These are phyloP conservation scores for Fusarium aywerte DNA, from an alignment of 2,329 filamentous ascomycete genomes.

Conservation along the genomic window DNA sequence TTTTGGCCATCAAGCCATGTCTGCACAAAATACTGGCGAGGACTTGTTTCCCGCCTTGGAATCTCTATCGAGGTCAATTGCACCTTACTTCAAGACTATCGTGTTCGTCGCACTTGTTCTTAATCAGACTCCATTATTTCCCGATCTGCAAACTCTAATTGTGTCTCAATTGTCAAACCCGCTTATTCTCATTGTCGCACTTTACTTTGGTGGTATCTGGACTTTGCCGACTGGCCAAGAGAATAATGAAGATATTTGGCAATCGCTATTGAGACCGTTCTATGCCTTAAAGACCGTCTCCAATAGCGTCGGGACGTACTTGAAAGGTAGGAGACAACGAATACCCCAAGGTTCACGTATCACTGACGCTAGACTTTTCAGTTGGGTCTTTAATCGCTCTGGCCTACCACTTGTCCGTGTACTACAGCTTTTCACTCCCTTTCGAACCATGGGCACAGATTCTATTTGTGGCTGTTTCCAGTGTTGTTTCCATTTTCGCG, in stretches of 20 bases:
- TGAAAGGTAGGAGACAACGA: background rate
- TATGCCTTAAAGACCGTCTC: constrained; percentile 23
- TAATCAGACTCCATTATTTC: constrained; percentile 20
- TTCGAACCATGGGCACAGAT: constrained; percentile 24
- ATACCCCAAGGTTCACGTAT: accelerated
- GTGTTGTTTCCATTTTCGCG: background rate
- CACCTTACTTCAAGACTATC: constrained; percentile 24
- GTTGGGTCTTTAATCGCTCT: constrained; percentile 21
- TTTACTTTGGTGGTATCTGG: constrained; percentile 24
- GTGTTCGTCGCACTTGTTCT: constrained; percentile 20
- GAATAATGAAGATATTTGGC: background rate
- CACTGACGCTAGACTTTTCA: background rate
- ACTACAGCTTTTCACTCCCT: constrained; percentile 18
- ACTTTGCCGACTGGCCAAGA: constrained; percentile 2
- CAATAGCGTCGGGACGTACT: constrained; percentile 14
- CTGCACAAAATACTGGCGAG: constrained; percentile 23
- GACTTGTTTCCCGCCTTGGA: constrained; percentile 31
- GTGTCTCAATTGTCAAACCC: constrained; percentile 20
- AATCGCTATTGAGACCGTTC: background rate
- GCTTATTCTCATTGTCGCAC: background rate
- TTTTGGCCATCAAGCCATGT: constrained; percentile 2
- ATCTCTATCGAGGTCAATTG: constrained; percentile 17
- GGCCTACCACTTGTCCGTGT: constrained; percentile 15
- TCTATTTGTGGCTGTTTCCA: background rate
- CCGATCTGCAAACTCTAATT: background rate